Evolutionary conservation across 331 rosid genomes (phyloP), one percentile per base, ranked within the genome.

Genomic region (Malus hybrid): DNA sequence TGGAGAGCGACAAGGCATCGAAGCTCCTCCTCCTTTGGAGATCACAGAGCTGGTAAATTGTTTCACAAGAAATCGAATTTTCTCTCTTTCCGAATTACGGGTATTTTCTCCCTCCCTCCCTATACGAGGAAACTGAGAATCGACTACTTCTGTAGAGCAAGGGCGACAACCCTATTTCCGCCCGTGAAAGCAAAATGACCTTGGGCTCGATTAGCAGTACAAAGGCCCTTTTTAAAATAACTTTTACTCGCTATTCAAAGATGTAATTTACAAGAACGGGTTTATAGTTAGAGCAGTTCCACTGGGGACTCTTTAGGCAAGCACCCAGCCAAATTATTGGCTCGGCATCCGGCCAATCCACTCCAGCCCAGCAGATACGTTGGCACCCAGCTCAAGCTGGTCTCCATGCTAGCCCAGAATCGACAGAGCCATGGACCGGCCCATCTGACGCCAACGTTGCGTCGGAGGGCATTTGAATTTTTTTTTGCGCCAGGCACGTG

Each of bases 1-100:
- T 61, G 70, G 44, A 60, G 11, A 52, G 60, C 64, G 20, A 50
- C 26, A 3, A 66, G 62, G 77, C 90, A 84, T 86, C 76, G 55
- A 53, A 63, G 5, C 53, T 39, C 60, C 53, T 57, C 18, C 53
- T 48, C 60, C 66, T 46, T 20, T 20, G 61, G 57, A 46, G 73
- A 74, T 68, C 36, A 52, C 34, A 13, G 76, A 6, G 10, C 28
- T 22, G 65, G 81, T 79, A 13, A 79, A 26, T 66, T 12, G 76
- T 33, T 26, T 14, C 33, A 70, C 63, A 68, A 75, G 80, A 78
- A 70, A 28, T 20, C 60, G 19, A 36, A 28, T 34, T 22, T 12
- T 69, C 63, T 56, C 50, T 28, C 53, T 34, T 19, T 7, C 22
- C 29, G 22, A 22, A 10, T 53, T 15, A 3, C 58, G 44, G n/a